Evolutionary conservation across 2,329 filamentous ascomycete genomes (phyloP), one percentile per base, ranked within the genome.

Genomic region (Colletotrichum tabaci): DNA sequence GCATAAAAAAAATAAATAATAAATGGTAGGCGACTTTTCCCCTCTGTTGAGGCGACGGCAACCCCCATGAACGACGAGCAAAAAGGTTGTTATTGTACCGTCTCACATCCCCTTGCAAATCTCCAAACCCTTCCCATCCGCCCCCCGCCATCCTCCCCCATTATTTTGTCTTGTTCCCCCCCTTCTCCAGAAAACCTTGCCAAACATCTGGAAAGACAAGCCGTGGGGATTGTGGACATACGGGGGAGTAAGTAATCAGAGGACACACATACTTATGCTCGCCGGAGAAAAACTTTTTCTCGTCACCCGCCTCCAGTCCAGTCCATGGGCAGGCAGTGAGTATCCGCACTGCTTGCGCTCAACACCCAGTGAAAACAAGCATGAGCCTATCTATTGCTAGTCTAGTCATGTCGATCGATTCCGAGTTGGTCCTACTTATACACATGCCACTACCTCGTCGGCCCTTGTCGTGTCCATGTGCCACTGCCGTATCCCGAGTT

Each of bases 151-250:
- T 38, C 53, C 18, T 69, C 66, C 60, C 66, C 66, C 26, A 6
- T 30, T 6, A 5, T 30, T 30, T 30, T 30, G 60, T 65, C 46
- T 52, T 58, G 53, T 67, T 38, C 53, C 53, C 66, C 53, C 66
- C 49, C 26, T 67, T 68, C 66, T 64, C 66, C 66, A 60, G 66
- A 69, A 69, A 69, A 69, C 66, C 66, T 69, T 66, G 66, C 30
- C 61, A 46, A 44, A 40, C 30, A 52, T 18, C 26, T 42, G 66
- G 66, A 52, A 52, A 23, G 47, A 38, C 62, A 61, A 69, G 61
- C 66, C 61, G 61, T 40, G 58, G 61, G 66, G 66, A 64, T 57
- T 35, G 49, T 6, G 18, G 23, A 15, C 35, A 30, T 1, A 30
- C 26, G 26, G 13, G 21, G 47, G 35, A 30, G 46, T 6, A 10